Evolutionary conservation across 768 basidiomycete species (phyloP), one percentile per base, ranked within the genome.

Genomic region (Tulasnella sp.): DNA sequence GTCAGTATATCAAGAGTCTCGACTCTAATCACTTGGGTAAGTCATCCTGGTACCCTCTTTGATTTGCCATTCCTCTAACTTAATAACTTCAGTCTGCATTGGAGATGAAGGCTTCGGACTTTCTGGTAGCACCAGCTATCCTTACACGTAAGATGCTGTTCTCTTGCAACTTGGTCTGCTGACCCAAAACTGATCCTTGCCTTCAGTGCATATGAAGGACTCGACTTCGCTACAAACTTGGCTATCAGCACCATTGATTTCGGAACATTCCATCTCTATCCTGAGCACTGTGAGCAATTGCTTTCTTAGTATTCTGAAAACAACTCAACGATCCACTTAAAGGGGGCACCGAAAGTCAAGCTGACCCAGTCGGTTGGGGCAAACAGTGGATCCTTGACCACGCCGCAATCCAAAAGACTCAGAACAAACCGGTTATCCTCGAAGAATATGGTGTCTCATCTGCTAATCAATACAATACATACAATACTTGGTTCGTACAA

Each of bases 51-150:
- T 19, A 16, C n/a, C n/a, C n/a, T n/a, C n/a, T n/a, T n/a, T n/a
- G n/a, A n/a, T n/a, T n/a, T n/a, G n/a, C n/a, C n/a, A n/a, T 20
- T 51, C 13, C 22, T 8, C 29, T 31, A 4, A 43, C 27, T 29
- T 42, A 5, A 12, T 16, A 32, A 8, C 4, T 8, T 5, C n/a
- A 51, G 49, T 81, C 15, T 72, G 69, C 2, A 63, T 81, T 27
- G 77, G 79, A 9, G 79, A 81, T 57, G 78, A 81, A 58, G 78
- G 79, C 4, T 77, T 73, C 66, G 75, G 79, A 58, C 60, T 72
- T 55, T 68, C 73, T 0, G 60, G 65, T 46, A 72, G 65, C 46
- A 64, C 71, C 5, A 72, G 73, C 19, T 71, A 70, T 53, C 71
- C 77, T 24, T 80, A 80, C 64, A 70, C 74, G 78, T 79, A 53